Evolutionary conservation across 2,329 filamentous ascomycete genomes (phyloP).

Genomic region (Celoporthe dispersa): DNA sequence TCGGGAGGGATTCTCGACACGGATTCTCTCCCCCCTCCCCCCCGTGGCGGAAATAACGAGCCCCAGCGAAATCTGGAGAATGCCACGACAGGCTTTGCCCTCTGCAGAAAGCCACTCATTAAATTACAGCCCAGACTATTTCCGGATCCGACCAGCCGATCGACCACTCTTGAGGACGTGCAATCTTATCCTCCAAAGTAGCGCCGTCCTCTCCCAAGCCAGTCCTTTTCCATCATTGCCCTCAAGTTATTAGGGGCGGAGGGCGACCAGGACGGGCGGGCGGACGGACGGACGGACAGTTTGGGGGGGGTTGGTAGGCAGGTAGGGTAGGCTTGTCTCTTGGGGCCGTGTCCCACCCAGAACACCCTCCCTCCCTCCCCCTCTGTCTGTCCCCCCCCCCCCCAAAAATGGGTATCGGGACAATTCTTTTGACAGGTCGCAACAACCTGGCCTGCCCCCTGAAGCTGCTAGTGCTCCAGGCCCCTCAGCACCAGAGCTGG

Average conservation of each 20-base stretch:
- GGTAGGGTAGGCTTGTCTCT: background rate
- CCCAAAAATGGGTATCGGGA: conserved; percentile 12
- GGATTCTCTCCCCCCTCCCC: too few relatives aligned
- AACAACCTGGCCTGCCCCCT: conserved; percentile 13
- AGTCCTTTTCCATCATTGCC: background rate
- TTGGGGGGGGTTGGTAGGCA: background rate
- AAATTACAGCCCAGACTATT: background rate
- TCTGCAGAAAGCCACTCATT: background rate
- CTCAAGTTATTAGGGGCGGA: background rate
- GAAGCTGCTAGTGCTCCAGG: conserved; percentile 7
- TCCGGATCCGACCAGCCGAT: conserved; percentile 11
- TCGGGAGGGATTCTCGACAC: background rate
- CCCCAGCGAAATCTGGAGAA: background rate
- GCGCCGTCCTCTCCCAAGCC: background rate
- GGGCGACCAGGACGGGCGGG: background rate
- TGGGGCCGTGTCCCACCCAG: background rate
- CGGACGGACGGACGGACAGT: background rate
- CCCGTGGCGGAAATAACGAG: conserved; percentile 10
- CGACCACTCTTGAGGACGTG: background rate
- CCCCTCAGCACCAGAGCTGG: background rate
- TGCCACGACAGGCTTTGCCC: background rate
- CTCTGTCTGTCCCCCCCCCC: too few relatives aligned
- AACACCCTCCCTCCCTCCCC: background rate
- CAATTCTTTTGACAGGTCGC: conserved; percentile 19
- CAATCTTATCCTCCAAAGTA: background rate